Base-by-base conservation (phyloP, 139 green algal genomes). In the Deuterostichococcus epilithicus region DNA sequence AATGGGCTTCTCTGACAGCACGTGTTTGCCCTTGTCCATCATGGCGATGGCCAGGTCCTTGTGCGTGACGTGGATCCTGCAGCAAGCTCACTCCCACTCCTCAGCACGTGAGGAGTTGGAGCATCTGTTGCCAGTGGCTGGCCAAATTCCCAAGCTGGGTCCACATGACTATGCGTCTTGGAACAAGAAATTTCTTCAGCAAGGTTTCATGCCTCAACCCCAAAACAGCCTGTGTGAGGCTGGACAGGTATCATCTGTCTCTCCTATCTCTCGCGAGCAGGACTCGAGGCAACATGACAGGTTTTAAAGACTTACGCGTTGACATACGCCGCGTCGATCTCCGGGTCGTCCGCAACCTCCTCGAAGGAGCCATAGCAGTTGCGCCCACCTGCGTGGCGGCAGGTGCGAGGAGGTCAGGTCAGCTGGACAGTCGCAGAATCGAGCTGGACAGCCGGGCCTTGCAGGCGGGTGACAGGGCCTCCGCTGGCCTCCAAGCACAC, bases 1-100 rank as follows among this genome's bases (percentile, higher is more conserved):
- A 59, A 91, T 85, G 6, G 86, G 86, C 80, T 91, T 91, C 75
- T 91, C 86, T 68, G 84, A 91, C 45, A 91, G 75, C 69, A 91
- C 87, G 74, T 90, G 85, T 76, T 91, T 91, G 72, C 85, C 85
- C 23, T 81, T 79, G 34, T 52, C n/a, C 72, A 89, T 71, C 35
- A 78, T 78, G 26, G 70, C 35, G 26, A 72, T 59, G 5, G 37
- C 38, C 33, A 67, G 44, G 28, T 78, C 74, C 28, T 65, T 72
- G 38, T 78, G 74, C 32, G 60, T 45, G 45, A 60, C 36, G 63
- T 78, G 74, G 38, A 78, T 72, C 35, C n/a, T n/a, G n/a, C n/a
- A n/a, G n/a, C n/a, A n/a, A n/a, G n/a, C n/a, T n/a, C n/a, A n/a
- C n/a, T n/a, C n/a, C n/a, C n/a, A n/a, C n/a, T n/a, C n/a, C n/a